Conservation (phyloP, 371 early-diverging fungal genomes). For the Basidiobolus meristosporus region DNA sequence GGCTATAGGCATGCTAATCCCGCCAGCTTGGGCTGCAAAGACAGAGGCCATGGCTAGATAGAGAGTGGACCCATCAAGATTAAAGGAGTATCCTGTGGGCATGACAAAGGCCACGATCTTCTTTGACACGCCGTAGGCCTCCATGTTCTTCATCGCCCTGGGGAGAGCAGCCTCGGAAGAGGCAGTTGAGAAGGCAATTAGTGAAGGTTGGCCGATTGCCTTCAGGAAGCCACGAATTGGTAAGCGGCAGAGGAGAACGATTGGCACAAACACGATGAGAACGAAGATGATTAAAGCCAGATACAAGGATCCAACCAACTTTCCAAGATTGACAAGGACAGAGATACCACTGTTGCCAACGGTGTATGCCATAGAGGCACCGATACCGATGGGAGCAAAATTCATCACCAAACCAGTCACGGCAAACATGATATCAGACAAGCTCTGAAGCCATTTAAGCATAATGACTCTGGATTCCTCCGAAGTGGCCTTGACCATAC, state of each 20-base stretch:
- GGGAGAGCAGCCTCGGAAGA: slow-evolving; percentile 67
- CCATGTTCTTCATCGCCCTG: slow-evolving; percentile 51
- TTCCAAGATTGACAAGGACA: slow-evolving; percentile 38
- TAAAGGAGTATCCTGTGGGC: slow-evolving; percentile 67
- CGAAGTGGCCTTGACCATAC: slow-evolving; percentile 21
- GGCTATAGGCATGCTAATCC: slow-evolving; percentile 24
- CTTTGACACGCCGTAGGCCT: slow-evolving; percentile 48
- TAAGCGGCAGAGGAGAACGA: slow-evolving; percentile 31
- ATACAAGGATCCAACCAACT: slow-evolving; percentile 48
- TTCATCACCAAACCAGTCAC: slow-evolving; percentile 45
- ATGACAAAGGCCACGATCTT: slow-evolving; percentile 54
- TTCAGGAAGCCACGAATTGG: slow-evolving; percentile 29
- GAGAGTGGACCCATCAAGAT: slow-evolving; percentile 64
- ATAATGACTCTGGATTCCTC: slow-evolving; percentile 21
- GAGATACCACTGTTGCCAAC: slow-evolving; percentile 43
- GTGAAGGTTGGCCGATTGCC: slow-evolving; percentile 35
- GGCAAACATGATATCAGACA: slow-evolving; percentile 49
- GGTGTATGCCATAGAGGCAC: slow-evolving; percentile 39
- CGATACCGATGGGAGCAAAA: slow-evolving; percentile 60
- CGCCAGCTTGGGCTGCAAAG: slow-evolving; percentile 45
- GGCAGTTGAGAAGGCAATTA: slow-evolving; percentile 73
- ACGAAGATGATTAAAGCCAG: slow-evolving; percentile 32
- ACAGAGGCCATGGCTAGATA: slow-evolving; percentile 45
- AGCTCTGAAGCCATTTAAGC: slow-evolving; percentile 28
- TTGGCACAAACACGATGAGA: slow-evolving; percentile 36